These are phyloP conservation scores for Penicillium sp. DNA, from an alignment of 2,329 filamentous ascomycete species.

Conservation along the genomic window DNA sequence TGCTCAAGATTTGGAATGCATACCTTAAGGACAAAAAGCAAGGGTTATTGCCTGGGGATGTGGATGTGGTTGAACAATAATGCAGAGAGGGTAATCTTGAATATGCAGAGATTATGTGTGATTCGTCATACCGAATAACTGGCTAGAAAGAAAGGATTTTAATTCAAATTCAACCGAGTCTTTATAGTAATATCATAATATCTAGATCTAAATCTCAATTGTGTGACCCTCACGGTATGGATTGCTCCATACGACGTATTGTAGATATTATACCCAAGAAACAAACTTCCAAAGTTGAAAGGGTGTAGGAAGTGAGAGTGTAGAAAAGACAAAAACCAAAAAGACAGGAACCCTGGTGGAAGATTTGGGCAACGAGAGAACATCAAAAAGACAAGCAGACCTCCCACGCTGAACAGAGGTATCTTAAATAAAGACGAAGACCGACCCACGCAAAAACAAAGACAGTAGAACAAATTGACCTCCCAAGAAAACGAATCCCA, in stretches of 20 bases:
- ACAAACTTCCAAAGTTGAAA: neutral
- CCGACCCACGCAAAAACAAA: slow-evolving; percentile 12
- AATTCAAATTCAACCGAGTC: neutral
- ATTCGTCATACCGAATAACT: neutral
- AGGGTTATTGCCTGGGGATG: neutral
- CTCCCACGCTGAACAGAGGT: slow-evolving; percentile 19
- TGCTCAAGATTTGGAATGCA: neutral
- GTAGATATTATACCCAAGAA: neutral
- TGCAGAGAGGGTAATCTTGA: neutral
- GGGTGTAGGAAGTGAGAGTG: neutral
- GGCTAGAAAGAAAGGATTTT: neutral
- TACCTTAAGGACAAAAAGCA: neutral
- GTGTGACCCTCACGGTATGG: neutral
- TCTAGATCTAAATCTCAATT: neutral
- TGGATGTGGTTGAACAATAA: neutral
- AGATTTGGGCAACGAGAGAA: slow-evolving; percentile 1
- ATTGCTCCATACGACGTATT: neutral
- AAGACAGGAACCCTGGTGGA: slow-evolving; percentile 6
- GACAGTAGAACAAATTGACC: slow-evolving; percentile 18
- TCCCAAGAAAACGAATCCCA: neutral
- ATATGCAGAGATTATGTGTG: neutral
- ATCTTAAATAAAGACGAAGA: slow-evolving; percentile 17
- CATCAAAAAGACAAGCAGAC: slow-evolving; percentile 7
- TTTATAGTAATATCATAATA: neutral
- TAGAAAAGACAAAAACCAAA: neutral